Evolutionary conservation across 352 stramenopile species (phyloP), one percentile per base, ranked within the genome.

Genomic region (Phytophthora fragariae): DNA sequence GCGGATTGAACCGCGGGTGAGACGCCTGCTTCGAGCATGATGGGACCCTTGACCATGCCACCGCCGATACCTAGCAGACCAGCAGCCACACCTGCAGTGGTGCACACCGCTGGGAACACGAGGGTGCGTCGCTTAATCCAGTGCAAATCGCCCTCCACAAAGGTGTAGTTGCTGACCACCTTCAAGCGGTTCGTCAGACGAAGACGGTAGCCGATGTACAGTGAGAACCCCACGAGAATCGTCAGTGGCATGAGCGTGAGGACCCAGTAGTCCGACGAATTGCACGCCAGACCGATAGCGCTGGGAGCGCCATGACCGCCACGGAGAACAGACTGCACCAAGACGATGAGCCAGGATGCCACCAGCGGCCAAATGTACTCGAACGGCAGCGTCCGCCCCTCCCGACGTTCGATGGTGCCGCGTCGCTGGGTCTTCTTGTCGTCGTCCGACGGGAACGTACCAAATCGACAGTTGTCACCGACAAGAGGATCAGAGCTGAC

Each of bases 71-170:
- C 47, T n/a, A 54, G 47, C 47, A 54, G 47, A 54, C 47, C 47
- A 54, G 47, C 47, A 54, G 47, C 47, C 3, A 54, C 47, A 15
- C 47, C 47, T 2, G 47, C 47, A 54, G 19, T 54, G 0, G 47
- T 54, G 19, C 47, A 54, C 7, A 31, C 8, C 9, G 47, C 19
- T 6, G 47, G 47, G 19, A 54, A 54, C 7, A 54, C n/a, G 1
- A 54, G 1, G 1, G 19, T n/a, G 19, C 47, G 47, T 54, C 47
- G 47, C 10, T 54, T 54, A 31, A 54, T 27, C 47, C 47, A 54
- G 19, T 62, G 55, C 12, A 62, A 52, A 7, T 62, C 55, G 15
- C 55, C 55, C 19, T 60, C 54, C 15, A 47, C 54, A n/a, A 60
- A 60, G 7, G 2, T n/a, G n/a, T 60, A 60, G 29, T 46, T 19